Evolutionary conservation across 176 grass and related monocot species (phyloP).

Genomic region (Hsuehochloa calcarea): DNA sequence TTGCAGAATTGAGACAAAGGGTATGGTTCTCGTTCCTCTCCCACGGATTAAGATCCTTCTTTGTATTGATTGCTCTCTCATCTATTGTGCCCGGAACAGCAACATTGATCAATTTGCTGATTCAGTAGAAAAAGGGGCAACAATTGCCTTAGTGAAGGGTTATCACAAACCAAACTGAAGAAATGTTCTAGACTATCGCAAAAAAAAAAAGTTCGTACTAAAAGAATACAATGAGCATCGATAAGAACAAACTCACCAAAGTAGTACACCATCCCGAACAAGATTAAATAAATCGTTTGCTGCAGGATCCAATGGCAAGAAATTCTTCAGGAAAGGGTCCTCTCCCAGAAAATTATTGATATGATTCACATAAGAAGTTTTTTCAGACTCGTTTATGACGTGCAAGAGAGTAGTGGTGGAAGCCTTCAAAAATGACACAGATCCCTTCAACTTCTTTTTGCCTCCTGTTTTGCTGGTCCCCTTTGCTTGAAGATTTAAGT

Average conservation of each 20-base stretch:
- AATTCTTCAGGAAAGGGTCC: conserved; percentile 85
- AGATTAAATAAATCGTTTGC: conserved; percentile 72
- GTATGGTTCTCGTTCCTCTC: conserved; percentile 98
- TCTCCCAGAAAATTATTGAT: conserved; percentile 93
- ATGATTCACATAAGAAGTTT: conserved; percentile 85
- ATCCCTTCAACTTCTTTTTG: conserved; percentile 62
- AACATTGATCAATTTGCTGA: conserved; percentile 96
- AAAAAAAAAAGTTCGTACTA: neutral
- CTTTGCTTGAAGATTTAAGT: conserved; percentile 72
- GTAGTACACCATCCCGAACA: conserved; percentile 83
- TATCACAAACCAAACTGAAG: neutral
- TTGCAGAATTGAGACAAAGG: conserved; percentile 95
- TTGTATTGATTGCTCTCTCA: conserved; percentile 97
- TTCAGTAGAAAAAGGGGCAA: conserved; percentile 31
- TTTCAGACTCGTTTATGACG: conserved; percentile 89
- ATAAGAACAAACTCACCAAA: conserved; percentile 62
- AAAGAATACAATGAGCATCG: neutral
- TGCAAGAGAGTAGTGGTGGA: conserved; percentile 93
- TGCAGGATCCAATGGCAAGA: conserved; percentile 76
- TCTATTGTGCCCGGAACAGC: conserved; percentile 93
- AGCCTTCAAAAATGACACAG: conserved; percentile 91
- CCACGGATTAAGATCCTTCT: conserved; percentile 84
- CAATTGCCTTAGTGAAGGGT: neutral
- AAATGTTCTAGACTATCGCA: neutral
- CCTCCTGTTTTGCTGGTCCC: conserved; percentile 58